Percentiles rank a stretch among this genome's conserved stretches.
These are phyloP conservation scores for Petunia hybrid DNA, from an alignment of 305 asterid species.

Conservation along the genomic window DNA sequence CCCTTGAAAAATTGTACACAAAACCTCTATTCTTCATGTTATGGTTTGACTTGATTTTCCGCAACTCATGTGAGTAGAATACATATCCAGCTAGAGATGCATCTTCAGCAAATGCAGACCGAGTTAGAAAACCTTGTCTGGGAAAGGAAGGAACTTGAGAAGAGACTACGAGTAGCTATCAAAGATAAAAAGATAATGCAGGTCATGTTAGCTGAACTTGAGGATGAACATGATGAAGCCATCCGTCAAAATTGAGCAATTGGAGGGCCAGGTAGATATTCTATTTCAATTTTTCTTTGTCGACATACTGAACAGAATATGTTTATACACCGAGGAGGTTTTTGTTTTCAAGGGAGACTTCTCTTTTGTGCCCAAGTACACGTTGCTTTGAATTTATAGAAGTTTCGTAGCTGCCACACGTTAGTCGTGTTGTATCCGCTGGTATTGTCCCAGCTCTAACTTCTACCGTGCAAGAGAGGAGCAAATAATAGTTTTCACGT, in stretches of 20 bases:
- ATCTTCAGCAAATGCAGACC: conserved; percentile 49
- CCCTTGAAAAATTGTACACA: too few species aligned
- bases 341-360: too few species aligned
- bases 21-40: not conserved
- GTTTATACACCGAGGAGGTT: not conserved
- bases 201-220: conserved; percentile 60
- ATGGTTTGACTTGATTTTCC: not conserved
- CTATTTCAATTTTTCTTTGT: not conserved
- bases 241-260: conserved; percentile 53
- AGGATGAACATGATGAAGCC: conserved; percentile 68
- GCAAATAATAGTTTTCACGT: not conserved
- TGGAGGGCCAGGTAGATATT: conserved; percentile 57
- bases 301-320: not conserved
- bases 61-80: conserved; percentile 5
- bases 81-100: conserved; percentile 64
- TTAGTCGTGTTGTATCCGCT: not conserved
- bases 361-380: not conserved
- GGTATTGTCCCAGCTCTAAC: not conserved
- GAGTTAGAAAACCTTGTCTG: conserved; percentile 55
- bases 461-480: not conserved
- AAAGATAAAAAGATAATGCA: conserved; percentile 49
- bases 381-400: not conserved
- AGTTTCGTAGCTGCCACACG: not conserved
- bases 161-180: conserved; percentile 44
- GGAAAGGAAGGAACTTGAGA: conserved; percentile 59